phyloP scores from a whole-genome alignment of 768 basidiomycete species.

The Phanerochaete sordida region DNA sequence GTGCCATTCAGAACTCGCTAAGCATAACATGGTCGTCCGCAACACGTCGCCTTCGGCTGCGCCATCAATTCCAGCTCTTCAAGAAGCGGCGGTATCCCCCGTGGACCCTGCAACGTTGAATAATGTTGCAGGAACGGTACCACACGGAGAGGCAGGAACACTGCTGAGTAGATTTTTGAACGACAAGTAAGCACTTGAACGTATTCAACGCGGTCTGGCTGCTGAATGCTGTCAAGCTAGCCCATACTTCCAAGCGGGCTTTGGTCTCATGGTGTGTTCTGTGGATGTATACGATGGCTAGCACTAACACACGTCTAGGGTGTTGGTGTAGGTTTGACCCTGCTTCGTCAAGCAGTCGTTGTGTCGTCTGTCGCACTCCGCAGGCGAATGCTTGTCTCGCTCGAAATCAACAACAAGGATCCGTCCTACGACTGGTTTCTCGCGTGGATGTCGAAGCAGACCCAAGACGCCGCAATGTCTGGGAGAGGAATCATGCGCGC shows the following conservation, averaged over 20 bases:
- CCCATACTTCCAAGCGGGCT: conserved; percentile 97
- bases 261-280: conserved; percentile 84
- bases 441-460: conserved; percentile 87
- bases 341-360: conserved; percentile 65
- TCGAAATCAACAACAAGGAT: conserved; percentile 97
- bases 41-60: neutral
- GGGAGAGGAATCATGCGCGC: conserved; percentile 21
- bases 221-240: conserved; percentile 40
- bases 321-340: conserved; percentile 81
- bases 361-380: conserved; percentile 74
- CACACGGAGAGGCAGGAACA: neutral
- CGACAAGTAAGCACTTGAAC: conserved; percentile 22
- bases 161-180: conserved; percentile 18
- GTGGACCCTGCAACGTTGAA: neutral
- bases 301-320: conserved; percentile 46
- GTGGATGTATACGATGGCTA: neutral
- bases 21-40: neutral
- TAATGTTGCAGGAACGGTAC: neutral
- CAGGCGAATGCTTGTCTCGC: conserved; percentile 86
- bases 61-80: neutral
- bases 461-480: conserved; percentile 27
- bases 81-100: neutral
- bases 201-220: neutral
- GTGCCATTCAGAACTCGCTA: neutral
- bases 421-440: conserved; percentile 96